Base-by-base conservation (phyloP, 768 basidiomycete genomes). In the Leucosporidium yakuticum region DNA sequence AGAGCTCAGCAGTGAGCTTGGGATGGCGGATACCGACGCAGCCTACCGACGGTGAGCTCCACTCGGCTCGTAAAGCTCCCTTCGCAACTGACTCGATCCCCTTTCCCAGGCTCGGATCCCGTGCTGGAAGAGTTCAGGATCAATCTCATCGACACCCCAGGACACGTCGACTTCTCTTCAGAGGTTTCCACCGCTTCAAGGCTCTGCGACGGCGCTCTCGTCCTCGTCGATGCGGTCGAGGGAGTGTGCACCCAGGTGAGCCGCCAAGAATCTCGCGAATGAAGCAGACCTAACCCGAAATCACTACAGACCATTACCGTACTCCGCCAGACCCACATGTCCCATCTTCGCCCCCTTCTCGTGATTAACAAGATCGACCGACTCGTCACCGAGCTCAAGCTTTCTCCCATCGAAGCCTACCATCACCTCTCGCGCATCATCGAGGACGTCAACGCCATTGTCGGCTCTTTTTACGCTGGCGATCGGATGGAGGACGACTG, bases 341-440 rank as follows among this genome's bases (percentile, higher is more conserved):
- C 98, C 76, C 83, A 86, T 67, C 81, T 99, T 50, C 85, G 85
- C 7, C 96, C 96, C 20, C 85, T 99, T 61, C 87, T 99, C 61
- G 89, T 99, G 58, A 90, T 99, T 80, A 98, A 98, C 81, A 98
- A 98, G 78, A 81, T 96, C 70, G 96, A 98, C 79, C 87, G 96
- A 57, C 81, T 98, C 31, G 87, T 98, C 60, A 92, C 89, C 27
- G 96, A 98, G 77, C 85, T 99, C 61, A 90, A 91, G 77, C 84
- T 98, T 20, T 83, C 91, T 0, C 93, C 96, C 1, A 82, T 86
- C 4, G 96, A 98, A 77, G 94, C 92, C 3, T 91, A 98, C 75
- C 90, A 94, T 74, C 95, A 97, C 75, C 85, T 99, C n/a, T 82
- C 86, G 9, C 88, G 91, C 48, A 83, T 97, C 20, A 91, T 99